Evolutionary conservation across 345 rosid genomes (phyloP), one percentile per base, ranked within the genome.

Genomic region (Jatropha curcas): DNA sequence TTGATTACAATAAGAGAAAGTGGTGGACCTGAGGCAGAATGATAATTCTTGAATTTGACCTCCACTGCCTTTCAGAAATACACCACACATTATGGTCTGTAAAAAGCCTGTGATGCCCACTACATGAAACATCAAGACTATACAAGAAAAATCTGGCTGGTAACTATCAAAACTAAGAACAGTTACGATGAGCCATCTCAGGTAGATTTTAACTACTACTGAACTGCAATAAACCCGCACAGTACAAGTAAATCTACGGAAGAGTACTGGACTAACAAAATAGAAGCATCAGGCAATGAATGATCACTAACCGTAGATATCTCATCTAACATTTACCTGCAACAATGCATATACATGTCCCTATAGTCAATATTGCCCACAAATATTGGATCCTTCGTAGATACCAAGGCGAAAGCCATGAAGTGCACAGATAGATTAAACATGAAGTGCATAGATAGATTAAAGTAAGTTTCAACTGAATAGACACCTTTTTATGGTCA

Each of bases 1-100:
- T 66, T 19, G 41, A 73, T 73, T 25, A 71, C 28, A 73, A 34
- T 31, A 65, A 17, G 53, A 73, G 78, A 72, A 73, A 45, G 75
- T 79, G 76, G 83, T 71, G 83, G 87, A 64, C 79, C 74, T 74
- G 58, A 17, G 50, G 20, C 30, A 41, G 59, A 60, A 65, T 62
- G 13, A 31, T 4, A 30, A 74, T 56, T 56, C 58, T 70, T 56
- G 61, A 59, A 60, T 59, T 74, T 67, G 61, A 17, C 61, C 59
- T 67, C 43, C 61, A 37, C 50, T 46, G 17, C 48, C 22, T 46
- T 34, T 31, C 10, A 68, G n/a, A 52, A 31, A 33, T 10, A 14
- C 4, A 34, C 28, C 22, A 34, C 25, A 2, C 6, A 68, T 8
- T 16, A 22, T 11, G 4, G 34, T 60, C 22, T 19, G 9, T 34